phyloP scores from a whole-genome alignment of 2,329 filamentous ascomycete genomes.

The Tetracladium maxilliforme region DNA sequence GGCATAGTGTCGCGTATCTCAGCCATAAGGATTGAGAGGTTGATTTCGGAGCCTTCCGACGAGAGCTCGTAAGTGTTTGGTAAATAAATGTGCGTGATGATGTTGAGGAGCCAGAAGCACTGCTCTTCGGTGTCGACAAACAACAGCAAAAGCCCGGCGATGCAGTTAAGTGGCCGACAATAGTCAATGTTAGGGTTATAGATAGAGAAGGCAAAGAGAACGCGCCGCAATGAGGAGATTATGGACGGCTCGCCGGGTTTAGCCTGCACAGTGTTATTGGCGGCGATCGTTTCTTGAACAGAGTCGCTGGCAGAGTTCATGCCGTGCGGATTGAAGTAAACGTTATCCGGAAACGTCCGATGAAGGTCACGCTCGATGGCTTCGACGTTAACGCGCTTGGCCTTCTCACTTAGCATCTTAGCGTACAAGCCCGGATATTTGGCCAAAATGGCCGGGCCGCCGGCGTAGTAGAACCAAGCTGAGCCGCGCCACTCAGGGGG shows the following conservation, averaged over 20 bases:
- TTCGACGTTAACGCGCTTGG: conserved; percentile 64
- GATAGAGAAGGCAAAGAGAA: conserved; percentile 78
- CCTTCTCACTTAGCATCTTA: conserved; percentile 41
- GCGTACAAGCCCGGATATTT: conserved; percentile 68
- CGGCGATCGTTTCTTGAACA: conserved; percentile 16
- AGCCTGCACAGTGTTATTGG: conserved; percentile 7
- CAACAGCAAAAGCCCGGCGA: conserved; percentile 76
- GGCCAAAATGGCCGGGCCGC: conserved; percentile 64
- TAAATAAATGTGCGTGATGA: conserved; percentile 77
- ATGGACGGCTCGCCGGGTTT: conserved; percentile 37
- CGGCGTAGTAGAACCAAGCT: conserved; percentile 94
- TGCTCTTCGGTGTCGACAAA: conserved; percentile 82
- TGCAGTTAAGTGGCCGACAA: conserved; percentile 90
- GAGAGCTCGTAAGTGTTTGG: conserved; percentile 86
- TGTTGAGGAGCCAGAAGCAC: conserved; percentile 82
- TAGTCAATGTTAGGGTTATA: conserved; percentile 89
- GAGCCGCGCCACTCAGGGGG: conserved; percentile 89
- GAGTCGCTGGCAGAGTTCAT: conserved; percentile 15
- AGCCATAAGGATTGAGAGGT: conserved; percentile 85
- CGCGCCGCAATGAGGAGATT: conserved; percentile 66
- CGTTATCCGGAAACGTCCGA: conserved; percentile 87
- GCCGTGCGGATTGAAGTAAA: conserved; percentile 61
- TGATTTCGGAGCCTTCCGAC: conserved; percentile 83
- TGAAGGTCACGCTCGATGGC: conserved; percentile 90
- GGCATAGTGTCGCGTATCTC: conserved; percentile 73